Base-by-base conservation (phyloP, 306 rosid species). In the Arachis hypogaea region DNA sequence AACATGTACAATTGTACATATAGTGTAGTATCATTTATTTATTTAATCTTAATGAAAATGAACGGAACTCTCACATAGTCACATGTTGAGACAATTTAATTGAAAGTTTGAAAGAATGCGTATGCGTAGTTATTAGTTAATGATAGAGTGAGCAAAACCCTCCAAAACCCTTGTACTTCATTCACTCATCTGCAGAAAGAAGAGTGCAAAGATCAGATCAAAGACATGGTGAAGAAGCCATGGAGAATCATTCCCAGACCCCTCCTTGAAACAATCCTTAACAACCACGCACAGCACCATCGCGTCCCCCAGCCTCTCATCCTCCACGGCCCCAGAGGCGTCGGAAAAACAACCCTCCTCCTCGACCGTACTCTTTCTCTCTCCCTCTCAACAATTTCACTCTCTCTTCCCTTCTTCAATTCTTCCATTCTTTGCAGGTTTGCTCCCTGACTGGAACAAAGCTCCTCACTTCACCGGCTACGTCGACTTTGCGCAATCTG, bases 291-390 rank as follows among this genome's bases (percentile, higher is more conserved):
- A 1, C 92, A 88, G 50, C 97, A 89, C 82, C 98, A 89, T 80
- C 96, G 96, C 0, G 97, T 94, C 11, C 97, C 67, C 52, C 91
- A 91, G 67, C 93, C 91, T 22, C 86, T 94, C 63, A 52, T 94
- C 75, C 93, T 94, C 38, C 98, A 94, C 73, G 99, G 99, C 18
- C 99, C 97, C 62, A 75, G 97, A 74, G 98, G 98, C 83, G 93
- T 81, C 46, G 99, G 99, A 5, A 92, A 94, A 85, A 94, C 97
- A 71, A 85, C 99, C 33, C 92, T 94, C 87, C 82, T 94, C 22
- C 92, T 87, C 70, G 85, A 92, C 66, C 96, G 99, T 93, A 82
- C 29, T 50, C 3, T 5, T 3, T 36, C 10, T 47, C 29, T n/a
- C 43, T 33, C 33, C n/a, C 62, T 67, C 61, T 46, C 47, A 46